Base-by-base conservation (phyloP, 306 rosid genomes). In the Alnus rubra region DNA sequence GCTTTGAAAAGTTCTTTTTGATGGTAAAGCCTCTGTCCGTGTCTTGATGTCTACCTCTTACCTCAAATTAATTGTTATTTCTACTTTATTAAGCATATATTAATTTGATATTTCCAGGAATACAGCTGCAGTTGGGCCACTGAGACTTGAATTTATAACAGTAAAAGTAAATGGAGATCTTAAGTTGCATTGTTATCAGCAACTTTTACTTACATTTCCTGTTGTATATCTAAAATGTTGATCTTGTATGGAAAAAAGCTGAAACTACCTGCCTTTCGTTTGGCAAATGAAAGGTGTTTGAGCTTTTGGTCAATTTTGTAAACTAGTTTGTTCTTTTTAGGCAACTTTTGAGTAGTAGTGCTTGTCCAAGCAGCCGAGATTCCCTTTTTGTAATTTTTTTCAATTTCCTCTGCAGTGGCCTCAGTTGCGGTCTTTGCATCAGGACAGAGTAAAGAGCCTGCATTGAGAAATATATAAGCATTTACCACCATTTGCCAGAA, bases 381-480 rank as follows among this genome's bases (percentile, higher is more conserved):
- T 33, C 37, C 37, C 37, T 51, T 71, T 18, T 47, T 79, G 89
- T 93, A 59, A 79, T 11, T 64, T 78, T 19, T 19, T 60, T 74
- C 87, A 76, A 93, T 88, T 35, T 89, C 85, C 76, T 74, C 81
- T 39, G 33, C 4, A 39, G 84, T 33, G 59, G 81, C 90, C 81
- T 84, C 81, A 10, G 75, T 74, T 42, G 94, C 87, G 80, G 94
- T 54, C 74, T 81, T 78, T 60, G 98, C 94, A 78, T 88, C 73
- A 3, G 94, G 94, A 82, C 97, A 93, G 71, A 11, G 50, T 23
- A 81, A 93, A 93, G 19, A 93, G 80, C 19, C 97, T 90, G 84
- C 88, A 89, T 70, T 16, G 55, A 71, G 74, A 72, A 77, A 69
- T 47, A 79, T 52, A 31, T 68, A 51, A 58, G 39, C 19, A 59